A percentile compares a stretch with the other conserved stretches of the same genome.
phyloP scores from a whole-genome alignment of 192 early-diverging fungal species.

The Coemansia sp. region DNA sequence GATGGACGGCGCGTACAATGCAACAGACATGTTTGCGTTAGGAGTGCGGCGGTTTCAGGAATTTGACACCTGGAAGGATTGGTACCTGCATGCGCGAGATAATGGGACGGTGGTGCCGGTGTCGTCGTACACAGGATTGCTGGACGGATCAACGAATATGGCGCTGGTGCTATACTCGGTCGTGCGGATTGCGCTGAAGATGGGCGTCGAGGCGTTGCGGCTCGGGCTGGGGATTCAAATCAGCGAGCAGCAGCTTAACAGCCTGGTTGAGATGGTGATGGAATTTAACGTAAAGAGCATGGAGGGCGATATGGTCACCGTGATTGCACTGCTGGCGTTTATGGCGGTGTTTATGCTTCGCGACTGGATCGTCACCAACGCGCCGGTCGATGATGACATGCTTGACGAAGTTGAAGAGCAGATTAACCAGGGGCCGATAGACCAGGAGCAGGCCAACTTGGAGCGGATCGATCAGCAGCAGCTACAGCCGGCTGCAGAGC shows the following conservation, averaged over 20 bases:
- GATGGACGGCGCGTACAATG: neutral
- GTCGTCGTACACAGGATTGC: constrained; percentile 34
- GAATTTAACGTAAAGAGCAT: constrained; percentile 65
- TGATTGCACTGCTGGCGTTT: constrained; percentile 71
- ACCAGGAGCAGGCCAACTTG: neutral
- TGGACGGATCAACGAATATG: constrained; percentile 32
- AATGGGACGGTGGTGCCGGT: constrained; percentile 19
- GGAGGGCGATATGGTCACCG: constrained; percentile 80
- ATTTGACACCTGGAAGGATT: constrained; percentile 35
- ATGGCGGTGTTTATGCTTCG: constrained; percentile 78
- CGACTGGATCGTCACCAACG: constrained; percentile 73
- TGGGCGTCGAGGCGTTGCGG: constrained; percentile 8
- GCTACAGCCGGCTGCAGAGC: neutral
- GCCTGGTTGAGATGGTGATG: constrained; percentile 13
- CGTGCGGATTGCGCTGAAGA: constrained; percentile 12
- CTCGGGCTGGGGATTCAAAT: constrained; percentile 11
- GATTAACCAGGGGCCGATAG: neutral
- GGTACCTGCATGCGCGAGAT: constrained; percentile 18
- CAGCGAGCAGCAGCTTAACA: constrained; percentile 14
- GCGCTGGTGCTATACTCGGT: constrained; percentile 24
- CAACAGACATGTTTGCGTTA: neutral
- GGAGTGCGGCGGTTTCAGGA: constrained; percentile 22
- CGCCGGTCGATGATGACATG: constrained; percentile 27
- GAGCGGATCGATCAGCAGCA: constrained; percentile 2
- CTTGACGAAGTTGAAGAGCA: constrained; percentile 41